phyloP scores from a whole-genome alignment of 2,329 filamentous ascomycete genomes.

The Chrysoporthe cubensis region DNA sequence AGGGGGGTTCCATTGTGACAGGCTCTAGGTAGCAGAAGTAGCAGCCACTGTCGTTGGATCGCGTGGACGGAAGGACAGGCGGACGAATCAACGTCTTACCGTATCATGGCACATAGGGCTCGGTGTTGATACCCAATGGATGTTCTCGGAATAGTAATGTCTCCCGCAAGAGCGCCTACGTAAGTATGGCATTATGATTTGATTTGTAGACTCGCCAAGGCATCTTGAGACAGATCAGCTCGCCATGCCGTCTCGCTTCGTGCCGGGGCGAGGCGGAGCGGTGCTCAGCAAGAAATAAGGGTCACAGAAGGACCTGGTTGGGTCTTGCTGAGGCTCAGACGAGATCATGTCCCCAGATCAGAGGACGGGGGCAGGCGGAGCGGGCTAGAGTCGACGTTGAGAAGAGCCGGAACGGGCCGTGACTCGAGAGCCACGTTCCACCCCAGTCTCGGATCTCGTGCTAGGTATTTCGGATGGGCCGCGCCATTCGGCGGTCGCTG shows the following conservation, averaged over 20 bases:
- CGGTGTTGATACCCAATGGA: conserved; percentile 14
- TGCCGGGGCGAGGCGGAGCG: not conserved
- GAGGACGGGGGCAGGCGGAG: not conserved
- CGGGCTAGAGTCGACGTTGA: not conserved
- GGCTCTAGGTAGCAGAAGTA: not conserved
- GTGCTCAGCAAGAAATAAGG: too few species aligned
- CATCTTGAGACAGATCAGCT: not conserved
- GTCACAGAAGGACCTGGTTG: not conserved
- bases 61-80: not conserved
- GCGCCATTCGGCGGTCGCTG: not conserved
- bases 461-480: not conserved
- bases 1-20: too few species aligned
- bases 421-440: not conserved
- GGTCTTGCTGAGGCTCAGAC: not conserved
- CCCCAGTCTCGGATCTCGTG: conserved; percentile 1
- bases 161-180: too few species aligned
- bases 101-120: conserved; percentile 8
- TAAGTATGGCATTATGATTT: not conserved
- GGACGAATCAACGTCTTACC: not conserved
- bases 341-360: not conserved
- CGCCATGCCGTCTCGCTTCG: not conserved
- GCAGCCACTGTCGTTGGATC: not conserved
- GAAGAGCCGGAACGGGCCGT: conserved; percentile 11
- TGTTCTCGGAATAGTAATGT: not conserved
- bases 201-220: not conserved